A percentile compares a stretch with the other conserved stretches of the same genome.
Evolutionary conservation across 139 green algal species (phyloP).

Genomic region (Edaphochlamys debaryana): DNA sequence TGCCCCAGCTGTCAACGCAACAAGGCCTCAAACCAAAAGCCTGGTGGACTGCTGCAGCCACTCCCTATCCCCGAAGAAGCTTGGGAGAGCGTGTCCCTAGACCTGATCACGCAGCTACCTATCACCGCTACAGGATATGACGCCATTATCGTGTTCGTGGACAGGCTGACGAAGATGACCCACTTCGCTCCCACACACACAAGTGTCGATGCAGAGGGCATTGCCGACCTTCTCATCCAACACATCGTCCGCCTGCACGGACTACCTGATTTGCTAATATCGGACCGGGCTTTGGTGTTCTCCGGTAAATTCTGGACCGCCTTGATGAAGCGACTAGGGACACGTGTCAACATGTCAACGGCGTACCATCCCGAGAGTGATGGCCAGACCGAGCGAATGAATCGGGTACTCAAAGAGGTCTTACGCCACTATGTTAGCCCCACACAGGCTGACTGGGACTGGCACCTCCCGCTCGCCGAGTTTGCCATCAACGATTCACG

Average conservation of each 20-base stretch:
- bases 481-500: slow-evolving; percentile 68
- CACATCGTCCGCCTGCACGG: slow-evolving; percentile 40
- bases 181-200: slow-evolving; percentile 36
- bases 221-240: slow-evolving; percentile 50
- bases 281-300: slow-evolving; percentile 50
- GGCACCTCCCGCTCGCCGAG: slow-evolving; percentile 41
- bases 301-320: slow-evolving; percentile 46
- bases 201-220: background rate
- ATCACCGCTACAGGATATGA: background rate
- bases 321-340: background rate
- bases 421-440: slow-evolving; percentile 50
- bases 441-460: slow-evolving; percentile 62
- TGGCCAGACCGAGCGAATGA: slow-evolving; percentile 74
- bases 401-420: slow-evolving; percentile 67
- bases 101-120: too few relatives aligned
- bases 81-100: too few relatives aligned
- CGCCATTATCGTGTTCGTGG: slow-evolving; percentile 53
- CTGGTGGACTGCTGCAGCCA: slow-evolving; percentile 29
- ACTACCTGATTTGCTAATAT: slow-evolving; percentile 40
- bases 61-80: slow-evolving; percentile 21
- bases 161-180: slow-evolving; percentile 60
- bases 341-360: background rate
- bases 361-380: slow-evolving; percentile 53
- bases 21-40: slow-evolving; percentile 35
- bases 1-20: slow-evolving; percentile 53